Evolutionary conservation across 768 basidiomycete genomes (phyloP), one percentile per base, ranked within the genome.

Genomic region (Agrocybe pediades): DNA sequence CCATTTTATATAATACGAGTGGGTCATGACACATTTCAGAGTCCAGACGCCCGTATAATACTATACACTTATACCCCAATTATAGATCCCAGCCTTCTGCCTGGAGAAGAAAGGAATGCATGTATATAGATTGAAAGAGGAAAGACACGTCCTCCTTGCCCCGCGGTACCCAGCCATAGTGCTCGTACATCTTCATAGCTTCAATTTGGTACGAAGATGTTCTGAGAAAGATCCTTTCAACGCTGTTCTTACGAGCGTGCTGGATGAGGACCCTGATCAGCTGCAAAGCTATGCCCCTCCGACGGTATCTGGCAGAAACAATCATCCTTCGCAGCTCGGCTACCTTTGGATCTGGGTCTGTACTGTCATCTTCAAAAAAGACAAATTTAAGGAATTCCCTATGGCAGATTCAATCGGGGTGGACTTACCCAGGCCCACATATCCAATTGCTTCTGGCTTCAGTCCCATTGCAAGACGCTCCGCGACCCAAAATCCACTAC

Each of bases 281-380:
- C 19, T 17, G 40, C 7, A 44, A 46, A 7, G 54, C 69, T 9
- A 70, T 51, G 1, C 66, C 60, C 3, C 53, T 57, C 46, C 65
- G 49, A 8, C 65, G 63, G 44, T 63, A 53, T n/a, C 26, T 45
- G 13, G 46, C 40, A 1, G 65, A 64, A 2, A 68, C 66, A 9
- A 65, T 58, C 59, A 70, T 58, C 7, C 67, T 62, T 13, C 67
- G 65, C 16, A 70, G 49, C 46, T 67, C 66, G 1, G 53, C 61
- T 4, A 26, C 50, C n/a, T 42, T 47, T 13, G 55, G 54, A 17
- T 60, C 59, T 3, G 36, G 13, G 25, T 48, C 54, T n/a, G 54
- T 50, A n/a, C 33, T 49, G 23, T 27, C 27, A 21, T 49, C 54
- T 53, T 11, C 13, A 29, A 24, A 20, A 36, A 27, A 21, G 42